Base-by-base conservation (phyloP, 371 early-diverging fungal species). In the Mucor ambiguus region DNA sequence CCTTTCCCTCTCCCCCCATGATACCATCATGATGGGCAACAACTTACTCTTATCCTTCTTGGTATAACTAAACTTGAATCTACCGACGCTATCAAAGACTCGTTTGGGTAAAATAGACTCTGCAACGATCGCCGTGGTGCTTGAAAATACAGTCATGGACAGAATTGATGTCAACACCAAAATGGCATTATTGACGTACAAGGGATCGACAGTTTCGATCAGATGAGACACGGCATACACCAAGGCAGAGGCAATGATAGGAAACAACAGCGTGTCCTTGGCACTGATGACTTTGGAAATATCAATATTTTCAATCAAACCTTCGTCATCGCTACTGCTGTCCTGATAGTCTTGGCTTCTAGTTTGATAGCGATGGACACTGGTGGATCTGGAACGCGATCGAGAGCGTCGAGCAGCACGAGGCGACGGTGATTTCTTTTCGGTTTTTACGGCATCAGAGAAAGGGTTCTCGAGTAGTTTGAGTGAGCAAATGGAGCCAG, bases 401-500 rank as follows among this genome's bases (percentile, higher is more conserved):
- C 52, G 52, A 52, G 52, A 11, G 24, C 28, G 1, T 35, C 37
- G 22, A 28, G 28, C 12, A 16, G 52, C 52, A 11, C 52, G 26
- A 16, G 52, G 52, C 26, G 52, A 52, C 12, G 52, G 52, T 28
- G 52, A 28, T 52, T 52, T 52, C 28, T 52, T 52, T 52, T 52
- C 52, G 14, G 14, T 52, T 30, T 26, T 60, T 3, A 26, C 44
- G 44, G 22, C 11, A 24, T 29, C 43, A 33, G 22, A 20, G 44
- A 32, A 22, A 8, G 60, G 18, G 44, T 26, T 44, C 38, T 60
- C 24, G 4, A 43, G 33, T 43, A 26, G 14, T 60, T 41, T 60
- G 26, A 35, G 59, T 12, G 72, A 72, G 24, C 62, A 46, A n/a
- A 41, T 68, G 1, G 72, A 64, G 3, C 72, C 72, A 33, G 61